Base-by-base conservation (phyloP, 1,139 yeast genomes). In the Suhomyces panamericanus region DNA sequence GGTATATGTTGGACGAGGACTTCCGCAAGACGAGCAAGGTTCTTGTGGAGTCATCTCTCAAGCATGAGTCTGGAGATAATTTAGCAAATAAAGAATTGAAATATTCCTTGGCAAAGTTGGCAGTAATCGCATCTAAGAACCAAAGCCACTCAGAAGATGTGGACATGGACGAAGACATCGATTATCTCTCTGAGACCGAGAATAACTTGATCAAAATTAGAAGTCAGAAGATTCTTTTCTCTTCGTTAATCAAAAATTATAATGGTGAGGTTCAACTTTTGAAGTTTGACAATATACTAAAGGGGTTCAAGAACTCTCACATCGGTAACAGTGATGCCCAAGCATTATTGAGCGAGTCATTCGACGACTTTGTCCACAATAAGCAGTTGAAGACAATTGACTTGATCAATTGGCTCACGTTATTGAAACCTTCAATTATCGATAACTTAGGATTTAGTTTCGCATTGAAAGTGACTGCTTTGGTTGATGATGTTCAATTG, bases 31-130 rank as follows among this genome's bases (percentile, higher is more conserved):
- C 91, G 0, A 70, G 85, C 1, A 55, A 62, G 8, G 69, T 75
- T 0, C 66, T 88, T 22, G 49, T 67, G 2, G 54, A 61, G 5
- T 72, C 80, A 7, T 73, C 79, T 4, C 56, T 65, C 16, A 27
- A 47, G 8, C 27, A 36, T 13, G 58, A 63, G n/a, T 55, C 60
- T 2, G 71, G 69, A 17, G 81, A 77, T 15, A 62, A 67, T 12
- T 68, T 78, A 40, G 69, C 66, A 8, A 75, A 76, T 54, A 78
- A 77, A 56, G 80, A 77, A 52, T 60, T 86, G 32, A 82, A 84
- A 53, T 72, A 83, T 49, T 85, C 90, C 39, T 68, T 89, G 44
- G 91, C 95, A 4, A 89, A 88, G 60, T 64, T 89, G 31, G 59
- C 79, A 0, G 62, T 69, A 1, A 55, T 71, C 31, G 77, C 78